Evolutionary conservation across 2,329 filamentous ascomycete genomes (phyloP).

Genomic region (Beauveria varroae): DNA sequence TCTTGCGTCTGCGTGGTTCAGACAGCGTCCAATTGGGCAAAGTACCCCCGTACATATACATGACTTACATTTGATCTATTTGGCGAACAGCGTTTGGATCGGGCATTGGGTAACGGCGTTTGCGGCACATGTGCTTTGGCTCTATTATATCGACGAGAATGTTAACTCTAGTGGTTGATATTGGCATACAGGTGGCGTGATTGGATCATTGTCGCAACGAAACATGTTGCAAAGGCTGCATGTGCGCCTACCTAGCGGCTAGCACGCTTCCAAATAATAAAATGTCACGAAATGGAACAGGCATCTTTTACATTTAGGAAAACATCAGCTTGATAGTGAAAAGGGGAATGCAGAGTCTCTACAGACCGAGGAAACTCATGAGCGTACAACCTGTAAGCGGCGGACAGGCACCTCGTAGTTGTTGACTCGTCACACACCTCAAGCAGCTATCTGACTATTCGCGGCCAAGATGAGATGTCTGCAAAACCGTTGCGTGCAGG

Average conservation of each 20-base stretch:
- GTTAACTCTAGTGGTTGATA: neutral
- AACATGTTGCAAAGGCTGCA: neutral
- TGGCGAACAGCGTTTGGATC: slow-evolving; percentile 6
- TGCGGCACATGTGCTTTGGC: neutral
- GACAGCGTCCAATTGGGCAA: neutral
- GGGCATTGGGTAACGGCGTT: slow-evolving; percentile 8
- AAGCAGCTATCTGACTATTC: no score
- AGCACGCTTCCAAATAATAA: neutral
- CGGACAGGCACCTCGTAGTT: no score
- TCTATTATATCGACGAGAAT: neutral
- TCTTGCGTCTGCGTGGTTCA: neutral
- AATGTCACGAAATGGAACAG: slow-evolving; percentile 4
- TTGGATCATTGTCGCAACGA: neutral
- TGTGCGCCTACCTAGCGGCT: neutral
- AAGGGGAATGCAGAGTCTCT: no score
- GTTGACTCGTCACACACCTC: no score
- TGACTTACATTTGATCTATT: neutral
- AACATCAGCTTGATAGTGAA: no score
- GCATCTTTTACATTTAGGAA: no score
- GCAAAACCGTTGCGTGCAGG: no score
- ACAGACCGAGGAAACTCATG: no score
- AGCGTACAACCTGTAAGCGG: no score
- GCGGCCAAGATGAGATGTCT: no score
- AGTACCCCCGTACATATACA: neutral
- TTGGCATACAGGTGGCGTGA: neutral